Evolutionary conservation across 1,139 yeast genomes (phyloP), one percentile per base, ranked within the genome.

Genomic region (Nakaseomyces bracarensis): DNA sequence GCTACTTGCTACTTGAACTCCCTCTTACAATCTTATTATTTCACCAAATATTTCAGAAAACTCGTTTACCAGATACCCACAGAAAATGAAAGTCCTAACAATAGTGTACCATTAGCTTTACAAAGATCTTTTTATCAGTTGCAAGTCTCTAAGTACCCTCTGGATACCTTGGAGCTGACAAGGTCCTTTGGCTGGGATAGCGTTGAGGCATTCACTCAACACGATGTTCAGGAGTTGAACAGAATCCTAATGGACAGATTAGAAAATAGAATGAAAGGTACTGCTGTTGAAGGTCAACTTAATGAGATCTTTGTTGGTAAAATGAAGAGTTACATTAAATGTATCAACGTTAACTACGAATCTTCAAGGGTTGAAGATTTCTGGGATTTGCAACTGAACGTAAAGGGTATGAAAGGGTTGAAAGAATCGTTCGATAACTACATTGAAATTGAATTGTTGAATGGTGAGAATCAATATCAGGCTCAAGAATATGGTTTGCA

Each of bases 1-100:
- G 99, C 98, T 3, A 91, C 99, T 0, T 91, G 99, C 61, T 91
- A 91, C 61, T 74, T 91, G 58, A 91, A 91, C 61, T 89, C 97
- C 1, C 70, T 91, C 46, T 66, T 91, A 44, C 98, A 91, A 61
- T 84, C 96, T 18, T 83, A 93, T 55, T 91, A 73, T 60, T 85
- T 87, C 56, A 91, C 98, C 1, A 80, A 79, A 50, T 68, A 71
- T 28, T 91, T 91, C 65, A 74, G 97, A 50, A 77, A 79, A 55
- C 74, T 87, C 48, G 98, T 91, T 2, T 89, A 86, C 60, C 79
- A 80, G 53, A 89, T 91, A 45, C 97, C 97, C 2, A 84, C 96
- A 0, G 77, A 73, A 33, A 65, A 66, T 42, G 80, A 78, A 36
- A 60, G 63, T 22, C 71, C 77, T 2, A 65, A 66, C 43, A 66